Evolutionary conservation across 2,329 filamentous ascomycete species (phyloP).

Genomic region (Xylaria sp.): DNA sequence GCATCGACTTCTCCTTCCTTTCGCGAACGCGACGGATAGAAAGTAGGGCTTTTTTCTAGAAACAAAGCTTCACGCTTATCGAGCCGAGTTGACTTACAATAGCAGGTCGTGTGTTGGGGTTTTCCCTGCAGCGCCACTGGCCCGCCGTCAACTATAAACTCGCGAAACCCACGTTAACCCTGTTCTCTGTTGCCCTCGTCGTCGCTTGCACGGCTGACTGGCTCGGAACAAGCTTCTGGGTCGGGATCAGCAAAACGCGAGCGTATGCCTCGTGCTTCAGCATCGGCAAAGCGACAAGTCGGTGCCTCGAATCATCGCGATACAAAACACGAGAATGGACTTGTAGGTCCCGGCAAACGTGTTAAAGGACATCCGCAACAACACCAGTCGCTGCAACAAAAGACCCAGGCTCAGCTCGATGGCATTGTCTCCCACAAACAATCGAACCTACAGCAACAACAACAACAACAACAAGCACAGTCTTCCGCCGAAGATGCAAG

Average conservation of each 20-base stretch:
- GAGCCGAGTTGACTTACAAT: conserved; percentile 15
- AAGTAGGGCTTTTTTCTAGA: conserved; percentile 8
- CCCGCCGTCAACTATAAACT: background rate
- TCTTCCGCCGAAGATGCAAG: conserved; percentile 42
- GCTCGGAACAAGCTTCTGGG: conserved; percentile 53
- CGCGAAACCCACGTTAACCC: background rate
- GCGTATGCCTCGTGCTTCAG: conserved; percentile 67
- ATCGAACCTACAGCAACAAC: conserved; percentile 28
- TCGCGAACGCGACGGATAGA: conserved; percentile 18
- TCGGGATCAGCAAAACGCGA: conserved; percentile 46
- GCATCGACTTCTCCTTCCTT: conserved; percentile 8
- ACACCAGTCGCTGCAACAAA: conserved; percentile 40
- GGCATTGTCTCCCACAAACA: conserved; percentile 33
- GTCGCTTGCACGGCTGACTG: conserved; percentile 44
- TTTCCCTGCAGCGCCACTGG: conserved; percentile 11
- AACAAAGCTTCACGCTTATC: conserved; percentile 11
- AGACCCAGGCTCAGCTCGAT: conserved; percentile 54
- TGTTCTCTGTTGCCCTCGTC: conserved; percentile 27
- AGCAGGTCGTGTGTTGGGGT: conserved; percentile 6
- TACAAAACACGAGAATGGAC: conserved; percentile 84
- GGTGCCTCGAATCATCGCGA: conserved; percentile 68
- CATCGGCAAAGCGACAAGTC: conserved; percentile 66
- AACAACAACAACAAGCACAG: conserved; percentile 32
- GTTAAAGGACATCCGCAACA: conserved; percentile 36
- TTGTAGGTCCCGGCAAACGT: conserved; percentile 78